Percentiles rank a stretch among this genome's conserved stretches.
Evolutionary conservation across 305 asterid genomes (phyloP).

Genomic region (Rubia tinctorum): DNA sequence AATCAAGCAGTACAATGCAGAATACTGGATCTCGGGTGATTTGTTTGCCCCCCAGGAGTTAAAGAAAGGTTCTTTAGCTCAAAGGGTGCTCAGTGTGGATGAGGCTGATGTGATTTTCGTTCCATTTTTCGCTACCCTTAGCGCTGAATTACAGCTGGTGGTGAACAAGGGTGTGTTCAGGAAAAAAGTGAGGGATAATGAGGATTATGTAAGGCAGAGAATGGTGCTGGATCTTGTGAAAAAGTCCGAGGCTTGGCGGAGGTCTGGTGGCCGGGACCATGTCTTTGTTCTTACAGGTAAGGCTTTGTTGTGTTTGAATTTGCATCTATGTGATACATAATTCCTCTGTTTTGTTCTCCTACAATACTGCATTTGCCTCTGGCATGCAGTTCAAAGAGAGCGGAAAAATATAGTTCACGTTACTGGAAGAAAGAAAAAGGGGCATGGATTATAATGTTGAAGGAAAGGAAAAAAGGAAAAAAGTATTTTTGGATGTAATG

Average conservation of each 20-base stretch:
- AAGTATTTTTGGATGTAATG: background rate
- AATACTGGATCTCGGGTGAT: slow-evolving; percentile 95
- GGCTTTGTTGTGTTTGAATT: background rate
- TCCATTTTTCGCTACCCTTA: slow-evolving; percentile 85
- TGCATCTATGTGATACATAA: background rate
- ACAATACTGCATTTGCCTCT: background rate
- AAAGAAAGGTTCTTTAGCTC: slow-evolving; percentile 54
- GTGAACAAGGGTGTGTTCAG: slow-evolving; percentile 72
- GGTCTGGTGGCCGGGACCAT: slow-evolving; percentile 93
- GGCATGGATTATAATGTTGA: background rate
- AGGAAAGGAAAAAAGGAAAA: background rate
- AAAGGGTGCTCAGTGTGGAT: slow-evolving; percentile 46
- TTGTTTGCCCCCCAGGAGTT: slow-evolving; percentile 45
- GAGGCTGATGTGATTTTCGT: slow-evolving; percentile 93
- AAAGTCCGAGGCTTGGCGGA: slow-evolving; percentile 72
- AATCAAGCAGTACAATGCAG: slow-evolving; percentile 91
- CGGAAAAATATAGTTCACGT: background rate
- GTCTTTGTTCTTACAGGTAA: slow-evolving; percentile 93
- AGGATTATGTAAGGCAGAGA: slow-evolving; percentile 82
- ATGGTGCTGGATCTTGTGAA: slow-evolving; percentile 66
- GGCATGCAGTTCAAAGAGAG: too few relatives aligned
- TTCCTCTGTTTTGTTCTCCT: background rate
- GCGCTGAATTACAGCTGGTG: slow-evolving; percentile 87
- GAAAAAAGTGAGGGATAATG: slow-evolving; percentile 73
- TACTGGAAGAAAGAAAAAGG: background rate